Evolutionary conservation across 73 alveolate species (phyloP).

Genomic region (Stentor coeruleus): DNA sequence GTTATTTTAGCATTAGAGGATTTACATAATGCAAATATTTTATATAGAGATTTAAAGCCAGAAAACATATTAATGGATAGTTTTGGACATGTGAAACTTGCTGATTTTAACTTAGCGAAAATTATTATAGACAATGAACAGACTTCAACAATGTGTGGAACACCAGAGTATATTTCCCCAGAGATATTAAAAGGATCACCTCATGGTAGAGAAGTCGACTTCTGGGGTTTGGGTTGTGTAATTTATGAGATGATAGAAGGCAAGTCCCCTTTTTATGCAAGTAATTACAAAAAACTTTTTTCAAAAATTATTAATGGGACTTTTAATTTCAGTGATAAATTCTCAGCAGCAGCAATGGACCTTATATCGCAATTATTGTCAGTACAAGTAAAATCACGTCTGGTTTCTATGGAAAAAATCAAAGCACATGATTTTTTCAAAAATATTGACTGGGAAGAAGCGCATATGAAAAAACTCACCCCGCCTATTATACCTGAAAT

Average conservation of each 20-base stretch:
- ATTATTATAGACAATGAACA: conserved; percentile 65
- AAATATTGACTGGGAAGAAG: too few species aligned
- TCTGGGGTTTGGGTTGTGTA: conserved; percentile 80
- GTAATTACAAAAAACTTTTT: conserved; percentile 56
- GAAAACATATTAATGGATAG: conserved; percentile 83
- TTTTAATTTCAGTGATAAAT: too few species aligned
- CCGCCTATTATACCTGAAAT: too few species aligned
- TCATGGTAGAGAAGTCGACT: conserved; percentile 71
- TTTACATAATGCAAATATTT: conserved; percentile 68
- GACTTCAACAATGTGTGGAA: conserved; percentile 81
- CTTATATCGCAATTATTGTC: too few species aligned
- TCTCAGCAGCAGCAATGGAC: too few species aligned
- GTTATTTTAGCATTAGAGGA: conserved; percentile 77
- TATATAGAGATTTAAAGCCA: conserved; percentile 88
- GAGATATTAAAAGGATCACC: conserved; percentile 70
- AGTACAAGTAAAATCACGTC: too few species aligned
- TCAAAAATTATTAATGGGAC: too few species aligned
- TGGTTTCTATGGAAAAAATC: too few species aligned
- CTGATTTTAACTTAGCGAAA: conserved; percentile 89
- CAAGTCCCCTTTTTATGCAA: conserved; percentile 73
- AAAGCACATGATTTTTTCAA: too few species aligned
- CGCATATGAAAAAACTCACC: too few species aligned
- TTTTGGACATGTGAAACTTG: conserved; percentile 82
- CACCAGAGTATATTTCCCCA: conserved; percentile 86
- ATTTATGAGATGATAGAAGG: conserved; percentile 87